Evolutionary conservation across 2,329 filamentous ascomycete species (phyloP), one percentile per base, ranked within the genome.

Genomic region (Chrysosporium keratinophilum): DNA sequence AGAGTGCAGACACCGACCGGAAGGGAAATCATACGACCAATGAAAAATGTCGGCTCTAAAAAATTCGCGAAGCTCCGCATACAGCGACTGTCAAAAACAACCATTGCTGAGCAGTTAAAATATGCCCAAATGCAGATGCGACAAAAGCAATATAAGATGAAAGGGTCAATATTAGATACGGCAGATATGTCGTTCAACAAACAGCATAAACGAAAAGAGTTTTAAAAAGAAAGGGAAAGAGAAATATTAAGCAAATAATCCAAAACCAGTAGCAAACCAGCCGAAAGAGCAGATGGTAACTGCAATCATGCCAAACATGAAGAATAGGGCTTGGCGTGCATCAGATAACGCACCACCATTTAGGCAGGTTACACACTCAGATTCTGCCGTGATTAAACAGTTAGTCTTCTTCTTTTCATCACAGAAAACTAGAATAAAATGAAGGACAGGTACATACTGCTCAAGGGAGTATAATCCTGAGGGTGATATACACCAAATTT

Each of bases 401-500:
- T 20, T 43, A 45, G 41, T 43, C 5, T 34, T 40, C 15, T n/a
- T 55, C 63, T 54, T 34, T 5, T 57, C 44, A 33, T 20, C 40
- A 41, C n/a, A 17, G 19, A 46, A 19, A 41, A 54, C 10, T 7
- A 43, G 10, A 17, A 14, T 14, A 40, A 31, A 23, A 28, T 14
- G 28, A 3, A 5, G 44, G 42, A n/a, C 28, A 11, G 52, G 19
- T 37, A 62, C 75, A 64, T 69, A 80, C 78, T 71, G 43, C 64
- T 61, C 54, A 77, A 70, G 5, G 76, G 71, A 4, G 71, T 74
- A 63, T 79, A 77, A 3, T 71, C 54, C 65, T 78, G 77, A 41
- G 76, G 73, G 23, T 64, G 63, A 64, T 85, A 85, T 78, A 85
- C 82, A 56, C 78, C 82, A 61, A 85, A 85, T 5, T 65, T 70